phyloP scores from a whole-genome alignment of 1,284 basidiomycete genomes.

The Ceratobasidium sp. region DNA sequence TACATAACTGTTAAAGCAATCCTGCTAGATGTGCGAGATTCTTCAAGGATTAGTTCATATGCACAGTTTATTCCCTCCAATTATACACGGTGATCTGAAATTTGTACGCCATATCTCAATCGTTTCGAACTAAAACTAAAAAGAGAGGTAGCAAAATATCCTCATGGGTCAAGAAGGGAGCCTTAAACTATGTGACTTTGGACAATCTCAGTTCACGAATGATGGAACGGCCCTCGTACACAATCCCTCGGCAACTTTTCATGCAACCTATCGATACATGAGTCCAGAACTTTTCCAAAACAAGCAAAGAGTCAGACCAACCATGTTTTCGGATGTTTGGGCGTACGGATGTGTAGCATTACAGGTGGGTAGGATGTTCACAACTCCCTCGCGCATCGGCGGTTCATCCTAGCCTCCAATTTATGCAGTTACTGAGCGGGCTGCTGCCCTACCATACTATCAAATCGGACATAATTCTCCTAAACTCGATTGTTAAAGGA shows the following conservation, averaged over 20 bases:
- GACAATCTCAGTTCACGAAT: background rate
- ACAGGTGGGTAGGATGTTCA: slow-evolving; percentile 3
- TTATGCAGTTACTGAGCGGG: background rate
- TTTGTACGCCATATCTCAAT: background rate
- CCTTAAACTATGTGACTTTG: slow-evolving; percentile 22
- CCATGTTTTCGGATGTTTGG: slow-evolving; percentile 23
- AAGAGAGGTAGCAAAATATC: background rate
- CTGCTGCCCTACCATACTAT: slow-evolving; percentile 24
- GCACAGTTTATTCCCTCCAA: slow-evolving; percentile 8
- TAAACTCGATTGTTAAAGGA: background rate
- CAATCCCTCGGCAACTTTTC: background rate
- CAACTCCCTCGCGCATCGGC: background rate
- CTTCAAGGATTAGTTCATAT: background rate
- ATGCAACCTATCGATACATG: slow-evolving; percentile 19
- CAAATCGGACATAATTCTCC: background rate
- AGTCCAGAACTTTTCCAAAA: slow-evolving; percentile 22
- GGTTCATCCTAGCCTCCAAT: background rate
- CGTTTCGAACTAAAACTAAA: background rate
- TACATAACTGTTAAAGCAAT: background rate
- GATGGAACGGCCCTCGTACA: background rate
- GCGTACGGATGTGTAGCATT: slow-evolving; percentile 32
- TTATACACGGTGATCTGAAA: slow-evolving; percentile 24
- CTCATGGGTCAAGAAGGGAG: background rate
- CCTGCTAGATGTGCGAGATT: slow-evolving; percentile 9
- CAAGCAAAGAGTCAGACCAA: background rate